A percentile compares a stretch with the other conserved stretches of the same genome.
Conservation (phyloP, 169 alveolate genomes). For the Cryptosporidium baileyi region DNA sequence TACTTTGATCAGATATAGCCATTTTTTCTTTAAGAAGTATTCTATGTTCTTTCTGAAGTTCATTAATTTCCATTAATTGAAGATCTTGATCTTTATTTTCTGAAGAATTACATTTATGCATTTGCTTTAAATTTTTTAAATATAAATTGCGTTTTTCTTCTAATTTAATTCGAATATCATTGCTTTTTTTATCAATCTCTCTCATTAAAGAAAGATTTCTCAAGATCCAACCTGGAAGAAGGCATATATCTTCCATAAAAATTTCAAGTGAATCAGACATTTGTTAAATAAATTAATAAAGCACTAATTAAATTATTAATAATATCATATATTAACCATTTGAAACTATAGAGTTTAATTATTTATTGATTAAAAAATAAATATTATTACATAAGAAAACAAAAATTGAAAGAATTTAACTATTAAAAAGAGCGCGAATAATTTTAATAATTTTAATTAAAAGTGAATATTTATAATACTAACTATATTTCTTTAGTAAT, state of each 20-base stretch:
- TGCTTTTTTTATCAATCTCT: conserved; percentile 51
- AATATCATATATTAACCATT: background rate
- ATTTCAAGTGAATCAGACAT: conserved; percentile 46
- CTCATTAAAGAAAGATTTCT: conserved; percentile 62
- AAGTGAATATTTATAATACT: background rate
- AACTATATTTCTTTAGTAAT: background rate
- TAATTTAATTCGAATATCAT: conserved; percentile 2
- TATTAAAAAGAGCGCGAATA: background rate
- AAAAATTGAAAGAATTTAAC: too few relatives aligned
- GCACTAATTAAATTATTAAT: background rate
- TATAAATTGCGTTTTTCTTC: conserved; percentile 9
- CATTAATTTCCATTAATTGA: conserved; percentile 1
- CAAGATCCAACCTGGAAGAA: conserved; percentile 68
- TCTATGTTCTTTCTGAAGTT: conserved; percentile 35
- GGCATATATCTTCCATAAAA: conserved; percentile 67
- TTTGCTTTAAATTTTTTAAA: background rate
- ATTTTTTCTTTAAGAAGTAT: conserved; percentile 24
- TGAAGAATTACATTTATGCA: too few relatives aligned
- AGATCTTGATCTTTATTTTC: background rate
- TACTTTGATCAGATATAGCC: conserved; percentile 65
- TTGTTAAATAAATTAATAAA: too few relatives aligned
- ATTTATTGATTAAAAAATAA: background rate
- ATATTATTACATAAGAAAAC: too few relatives aligned
- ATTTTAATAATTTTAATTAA: background rate
- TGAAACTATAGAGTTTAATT: background rate